A percentile compares a stretch with the other conserved stretches of the same genome.
Evolutionary conservation across 805 yeast genomes (phyloP).

Genomic region (Suhomyces tanzawaensis): DNA sequence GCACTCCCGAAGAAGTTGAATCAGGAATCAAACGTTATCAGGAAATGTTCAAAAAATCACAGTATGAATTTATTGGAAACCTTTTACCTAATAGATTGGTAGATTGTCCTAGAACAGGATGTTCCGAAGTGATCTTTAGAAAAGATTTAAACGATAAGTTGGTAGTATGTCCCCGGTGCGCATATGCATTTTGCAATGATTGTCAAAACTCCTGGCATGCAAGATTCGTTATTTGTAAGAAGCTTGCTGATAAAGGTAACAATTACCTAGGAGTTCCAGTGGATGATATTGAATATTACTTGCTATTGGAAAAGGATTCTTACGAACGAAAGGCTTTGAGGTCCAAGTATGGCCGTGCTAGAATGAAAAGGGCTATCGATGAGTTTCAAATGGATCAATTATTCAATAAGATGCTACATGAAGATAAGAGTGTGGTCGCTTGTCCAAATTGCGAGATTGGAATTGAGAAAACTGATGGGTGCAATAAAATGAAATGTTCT

Average conservation of each 20-base stretch:
- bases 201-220: constrained; percentile 68
- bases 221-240: constrained; percentile 43
- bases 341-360: constrained; percentile 44
- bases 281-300: constrained; percentile 35
- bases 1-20: constrained; percentile 6
- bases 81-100: constrained; percentile 49
- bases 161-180: constrained; percentile 49
- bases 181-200: constrained; percentile 52
- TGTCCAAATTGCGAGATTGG: constrained; percentile 55
- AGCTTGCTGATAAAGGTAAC: constrained; percentile 14
- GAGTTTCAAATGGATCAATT: constrained; percentile 47
- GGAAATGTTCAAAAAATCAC: constrained; percentile 34
- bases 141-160: constrained; percentile 45
- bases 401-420: constrained; percentile 42
- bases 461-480: constrained; percentile 58
- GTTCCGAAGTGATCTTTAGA: constrained; percentile 47
- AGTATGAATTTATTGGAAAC: constrained; percentile 42
- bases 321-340: constrained; percentile 33
- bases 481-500: constrained; percentile 60
- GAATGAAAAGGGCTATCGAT: constrained; percentile 40
- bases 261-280: constrained; percentile 25
- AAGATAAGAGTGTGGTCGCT: constrained; percentile 22
- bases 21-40: constrained; percentile 35
- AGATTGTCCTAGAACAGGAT: constrained; percentile 47
- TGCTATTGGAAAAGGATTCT: constrained; percentile 28